Base-by-base conservation (phyloP, 1,139 yeast species). In the Pichia sp. region DNA sequence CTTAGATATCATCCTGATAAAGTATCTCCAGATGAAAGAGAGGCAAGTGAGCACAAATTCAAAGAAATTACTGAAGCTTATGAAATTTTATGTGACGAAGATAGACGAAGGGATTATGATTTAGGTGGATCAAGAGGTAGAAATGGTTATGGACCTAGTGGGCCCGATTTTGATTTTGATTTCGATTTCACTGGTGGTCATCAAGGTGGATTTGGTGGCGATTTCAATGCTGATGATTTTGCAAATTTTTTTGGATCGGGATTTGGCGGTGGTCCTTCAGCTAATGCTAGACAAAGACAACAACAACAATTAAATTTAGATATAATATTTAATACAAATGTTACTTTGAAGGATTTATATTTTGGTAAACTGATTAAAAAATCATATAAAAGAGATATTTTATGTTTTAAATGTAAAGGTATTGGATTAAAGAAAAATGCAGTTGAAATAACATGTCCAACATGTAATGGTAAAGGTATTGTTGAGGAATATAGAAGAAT, bases 1-100 rank as follows among this genome's bases (percentile, higher is more conserved):
- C 76, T 92, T 59, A 86, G 84, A 62, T 85, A 81, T 68, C 98
- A 92, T 66, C 98, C 98, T 48, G 98, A 92, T 69, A 92, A 92
- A 74, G 83, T 82, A 58, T 74, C 82, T 42, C 72, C 74, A 46
- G 63, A 61, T 9, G 57, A 51, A 29, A 56, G 64, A 32, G 84
- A 85, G 46, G 90, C 82, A 59, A 96, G 96, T 29, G 95, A 95
- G 49, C 96, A 87, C 61, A 87, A 86, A 68, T 90, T 90, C 68
- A 90, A 90, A 69, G 96, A 87, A 64, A 76, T 87, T 53, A 82
- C 92, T n/a, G 81, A 81, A 57, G 97, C 97, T 11, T 92, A 92
- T 64, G 97, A 92, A 66, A 73, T 87, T 26, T 73, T 92, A 51
- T 77, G 87, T 4, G 97, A 90, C 61, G 77, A 85, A 35, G 85